Base-by-base conservation (phyloP, 345 rosid species). In the Citrus sp. region DNA sequence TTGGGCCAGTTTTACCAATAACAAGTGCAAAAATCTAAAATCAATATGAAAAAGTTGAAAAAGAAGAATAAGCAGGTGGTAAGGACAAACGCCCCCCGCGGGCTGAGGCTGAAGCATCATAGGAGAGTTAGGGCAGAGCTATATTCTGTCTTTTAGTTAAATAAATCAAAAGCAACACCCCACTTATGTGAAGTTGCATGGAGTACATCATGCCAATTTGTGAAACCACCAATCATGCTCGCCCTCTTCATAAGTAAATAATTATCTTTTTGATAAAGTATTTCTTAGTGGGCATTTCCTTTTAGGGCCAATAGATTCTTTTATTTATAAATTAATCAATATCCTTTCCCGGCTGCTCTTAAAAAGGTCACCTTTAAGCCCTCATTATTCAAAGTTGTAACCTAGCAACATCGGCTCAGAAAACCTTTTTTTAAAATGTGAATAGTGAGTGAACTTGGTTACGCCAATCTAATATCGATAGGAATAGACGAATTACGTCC, bases 211-310 rank as follows among this genome's bases (percentile, higher is more conserved):
- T 87, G 77, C 87, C 80, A 84, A 79, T 74, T 79, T 84, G 86
- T 81, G 90, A 82, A 51, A 80, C 73, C 83, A 71, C 87, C 91
- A 84, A 86, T 90, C 89, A 87, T 87, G 79, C 80, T 81, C 73
- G 61, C 74, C 78, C 82, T 78, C 40, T 73, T 80, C 81, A 42
- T 77, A 9, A 68, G 49, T 72, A 74, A 79, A 80, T 58, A 74
- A 71, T 76, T 81, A 78, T 67, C 38, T 82, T 78, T 70, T 62
- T 38, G 56, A 81, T 81, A 89, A 87, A 87, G 80, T 82, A 59
- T 71, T 78, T 75, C 62, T 87, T 83, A 93, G 97, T 93, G 96
- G 99, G 97, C 87, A 92, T 88, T 93, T 89, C 83, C 88, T 79
- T 87, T 88, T 84, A 46, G 60, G 54, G 71, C 82, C 86, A 81